Evolutionary conservation across 257 asterid genomes (phyloP).

Genomic region (Solanum medicagineum): DNA sequence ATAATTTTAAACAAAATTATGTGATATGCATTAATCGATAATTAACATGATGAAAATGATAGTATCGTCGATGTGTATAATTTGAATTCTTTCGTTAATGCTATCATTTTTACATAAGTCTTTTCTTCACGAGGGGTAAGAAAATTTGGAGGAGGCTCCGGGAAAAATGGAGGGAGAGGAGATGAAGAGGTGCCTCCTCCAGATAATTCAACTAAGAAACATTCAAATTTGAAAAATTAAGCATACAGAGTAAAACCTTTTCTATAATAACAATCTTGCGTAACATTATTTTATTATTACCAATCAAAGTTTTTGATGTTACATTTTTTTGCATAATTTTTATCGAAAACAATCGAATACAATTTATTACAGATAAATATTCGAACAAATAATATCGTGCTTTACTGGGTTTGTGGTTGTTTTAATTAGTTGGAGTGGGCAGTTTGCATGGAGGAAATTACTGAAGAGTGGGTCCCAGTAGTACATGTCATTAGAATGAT

Average conservation of each 20-base stretch:
- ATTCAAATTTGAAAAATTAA: too few species aligned
- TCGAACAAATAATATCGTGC: background rate
- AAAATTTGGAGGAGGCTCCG: background rate
- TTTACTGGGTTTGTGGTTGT: slow-evolving; percentile 4
- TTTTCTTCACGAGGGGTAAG: background rate
- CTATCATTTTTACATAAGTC: background rate
- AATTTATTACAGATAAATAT: background rate
- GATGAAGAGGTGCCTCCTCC: too few species aligned
- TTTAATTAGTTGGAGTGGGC: slow-evolving; percentile 41
- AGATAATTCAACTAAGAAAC: too few species aligned
- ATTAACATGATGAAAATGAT: background rate
- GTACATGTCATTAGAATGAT: background rate
- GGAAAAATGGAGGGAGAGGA: too few species aligned
- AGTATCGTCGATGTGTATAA: background rate
- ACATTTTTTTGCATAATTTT: background rate
- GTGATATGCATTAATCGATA: background rate
- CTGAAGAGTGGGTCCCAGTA: slow-evolving; percentile 28
- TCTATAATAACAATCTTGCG: background rate
- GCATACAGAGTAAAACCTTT: too few species aligned
- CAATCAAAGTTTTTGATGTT: background rate
- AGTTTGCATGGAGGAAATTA: slow-evolving; percentile 47
- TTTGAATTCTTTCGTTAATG: background rate
- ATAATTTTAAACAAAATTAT: background rate
- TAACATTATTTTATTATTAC: background rate
- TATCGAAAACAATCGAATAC: background rate